Base-by-base conservation (phyloP, 352 stramenopile species). In the Globisporangium mamillatum region DNA sequence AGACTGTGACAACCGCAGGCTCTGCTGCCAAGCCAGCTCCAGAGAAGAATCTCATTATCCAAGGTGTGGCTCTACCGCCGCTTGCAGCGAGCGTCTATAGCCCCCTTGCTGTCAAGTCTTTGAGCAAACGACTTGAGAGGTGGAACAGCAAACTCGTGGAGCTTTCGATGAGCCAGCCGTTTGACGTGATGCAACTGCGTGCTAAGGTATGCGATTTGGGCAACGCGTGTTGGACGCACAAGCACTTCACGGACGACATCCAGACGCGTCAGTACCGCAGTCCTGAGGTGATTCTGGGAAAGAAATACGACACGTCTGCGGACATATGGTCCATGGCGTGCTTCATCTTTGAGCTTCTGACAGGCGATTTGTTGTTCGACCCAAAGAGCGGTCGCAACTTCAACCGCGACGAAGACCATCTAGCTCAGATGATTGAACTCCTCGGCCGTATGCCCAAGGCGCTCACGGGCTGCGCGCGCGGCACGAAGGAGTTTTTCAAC, bases 211-310 rank as follows among this genome's bases (percentile, higher is more conserved):
- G 99, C 34, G 98, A 99, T 83, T 78, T 99, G n/a, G 98, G 98
- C 64, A 99, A 99, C 76, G 97, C 98, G 1, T 99, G 98, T 78
- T 99, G 97, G 97, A 99, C 93, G 20, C 82, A 98, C 69, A 97
- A 98, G 68, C 98, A 99, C 80, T 99, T 99, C 75, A 99, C 97
- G 53, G 96, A 99, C 73, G 98, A 99, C 74, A 99, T 99, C 72
- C 98, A 99, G 79, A 99, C 98, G 24, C 88, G 98, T n/a, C 98
- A 99, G 82, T 99, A 99, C 76, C 92, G 98, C 5, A 97, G 91
- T 46, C 98, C 98, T 7, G 98, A 99, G 78, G 98, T 99, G 27
- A 96, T 99, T 24, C 78, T 99, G 67, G 94, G 96, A 48, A 97
- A 96, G 73, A 90, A 90, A 53, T 99, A 99, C 79, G 94, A 99